Percentiles rank a stretch among this genome's conserved stretches.
Evolutionary conservation across 1,139 yeast species (phyloP).

Genomic region (Candida tetrigidarum): DNA sequence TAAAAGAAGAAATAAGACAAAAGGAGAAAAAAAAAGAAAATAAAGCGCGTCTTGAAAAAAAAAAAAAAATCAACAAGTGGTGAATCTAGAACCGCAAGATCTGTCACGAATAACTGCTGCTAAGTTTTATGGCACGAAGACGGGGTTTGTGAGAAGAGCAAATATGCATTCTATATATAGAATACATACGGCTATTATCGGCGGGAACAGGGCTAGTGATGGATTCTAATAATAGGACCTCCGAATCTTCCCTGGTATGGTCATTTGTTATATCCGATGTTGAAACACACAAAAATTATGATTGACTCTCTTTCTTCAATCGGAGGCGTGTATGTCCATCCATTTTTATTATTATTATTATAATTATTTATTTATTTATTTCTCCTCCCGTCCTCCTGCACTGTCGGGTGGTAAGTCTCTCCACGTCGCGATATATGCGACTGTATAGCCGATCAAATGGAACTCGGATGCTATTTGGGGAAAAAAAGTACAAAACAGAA

Average conservation of each 20-base stretch:
- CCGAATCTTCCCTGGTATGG: not conserved
- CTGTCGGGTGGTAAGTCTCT: not conserved
- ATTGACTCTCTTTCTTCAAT: not conserved
- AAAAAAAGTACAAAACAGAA: not conserved
- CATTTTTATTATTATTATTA: not conserved
- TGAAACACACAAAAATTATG: too few species aligned
- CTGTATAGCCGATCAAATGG: not conserved
- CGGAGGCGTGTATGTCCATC: not conserved
- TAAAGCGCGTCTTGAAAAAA: not conserved
- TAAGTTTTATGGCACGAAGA: not conserved
- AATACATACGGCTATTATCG: not conserved
- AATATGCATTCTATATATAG: not conserved
- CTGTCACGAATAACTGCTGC: not conserved
- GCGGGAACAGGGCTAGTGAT: not conserved
- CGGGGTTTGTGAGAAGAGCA: not conserved
- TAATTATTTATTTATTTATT: not conserved
- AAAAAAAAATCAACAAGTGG: not conserved
- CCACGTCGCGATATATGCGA: not conserved
- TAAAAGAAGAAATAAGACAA: too few species aligned
- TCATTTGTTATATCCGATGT: too few species aligned
- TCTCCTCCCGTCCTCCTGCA: too few species aligned
- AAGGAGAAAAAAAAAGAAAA: not conserved
- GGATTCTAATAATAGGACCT: slow-evolving; percentile 1
- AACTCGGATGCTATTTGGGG: not conserved
- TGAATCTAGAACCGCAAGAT: not conserved